Evolutionary conservation across 2,329 filamentous ascomycete genomes (phyloP).

Genomic region (Diaporthe amygdali): DNA sequence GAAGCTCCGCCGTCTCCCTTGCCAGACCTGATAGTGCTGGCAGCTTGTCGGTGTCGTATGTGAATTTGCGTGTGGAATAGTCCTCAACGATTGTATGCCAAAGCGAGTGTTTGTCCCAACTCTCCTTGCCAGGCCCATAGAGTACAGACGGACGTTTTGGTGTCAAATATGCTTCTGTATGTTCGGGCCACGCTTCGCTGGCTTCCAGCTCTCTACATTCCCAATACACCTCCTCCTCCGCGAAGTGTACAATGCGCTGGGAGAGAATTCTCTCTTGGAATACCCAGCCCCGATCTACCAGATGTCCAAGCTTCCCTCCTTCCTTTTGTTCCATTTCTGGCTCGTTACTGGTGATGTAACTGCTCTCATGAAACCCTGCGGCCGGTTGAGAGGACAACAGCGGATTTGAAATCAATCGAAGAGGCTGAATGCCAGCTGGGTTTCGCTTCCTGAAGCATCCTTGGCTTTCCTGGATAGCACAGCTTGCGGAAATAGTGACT

Average conservation of each 20-base stretch:
- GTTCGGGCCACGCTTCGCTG: not conserved
- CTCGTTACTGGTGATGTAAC: not conserved
- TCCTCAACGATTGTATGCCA: not conserved
- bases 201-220: conserved; percentile 5
- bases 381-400: not conserved
- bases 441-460: conserved; percentile 7
- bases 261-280: not conserved
- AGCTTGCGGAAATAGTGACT: not conserved
- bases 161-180: too few relatives aligned
- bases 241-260: conserved; percentile 4
- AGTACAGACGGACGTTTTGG: not conserved
- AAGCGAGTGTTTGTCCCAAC: not conserved
- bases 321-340: not conserved
- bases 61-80: not conserved
- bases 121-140: not conserved
- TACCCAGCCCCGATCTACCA: conserved; percentile 7
- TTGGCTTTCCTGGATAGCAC: not conserved
- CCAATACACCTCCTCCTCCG: not conserved
- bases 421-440: not conserved
- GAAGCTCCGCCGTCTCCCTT: not conserved
- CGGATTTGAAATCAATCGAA: not conserved
- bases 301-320: not conserved
- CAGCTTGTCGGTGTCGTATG: not conserved
- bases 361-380: not conserved
- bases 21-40: not conserved